A percentile compares a stretch with the other conserved stretches of the same genome.
phyloP scores from a whole-genome alignment of 176 grass and related monocot genomes.

The sorghum (Sorghum bicolor) region DNA sequence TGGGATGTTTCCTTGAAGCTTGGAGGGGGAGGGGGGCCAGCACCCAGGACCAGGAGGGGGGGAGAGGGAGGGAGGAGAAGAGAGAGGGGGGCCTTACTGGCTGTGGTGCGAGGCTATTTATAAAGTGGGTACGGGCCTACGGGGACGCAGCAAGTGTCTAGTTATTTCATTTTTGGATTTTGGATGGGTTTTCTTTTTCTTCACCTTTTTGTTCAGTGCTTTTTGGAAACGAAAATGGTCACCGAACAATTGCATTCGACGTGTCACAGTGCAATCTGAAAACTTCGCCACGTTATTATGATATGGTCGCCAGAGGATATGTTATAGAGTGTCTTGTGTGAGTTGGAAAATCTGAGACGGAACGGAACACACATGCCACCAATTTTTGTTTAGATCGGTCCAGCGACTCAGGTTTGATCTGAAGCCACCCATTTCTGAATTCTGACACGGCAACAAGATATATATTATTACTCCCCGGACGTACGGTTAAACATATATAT shows the following conservation, averaged over 20 bases:
- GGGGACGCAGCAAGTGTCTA: neutral
- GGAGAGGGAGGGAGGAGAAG: constrained; percentile 36
- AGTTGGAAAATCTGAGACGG: neutral
- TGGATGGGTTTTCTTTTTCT: neutral
- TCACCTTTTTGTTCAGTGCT: neutral
- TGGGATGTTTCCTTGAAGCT: constrained; percentile 46
- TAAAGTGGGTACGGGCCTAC: neutral
- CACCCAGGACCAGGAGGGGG: constrained; percentile 15
- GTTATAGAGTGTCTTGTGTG: neutral
- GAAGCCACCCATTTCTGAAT: neutral
- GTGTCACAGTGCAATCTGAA: constrained; percentile 19
- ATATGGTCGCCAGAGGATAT: neutral
- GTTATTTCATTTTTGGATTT: neutral
- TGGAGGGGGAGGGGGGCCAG: constrained; percentile 18
- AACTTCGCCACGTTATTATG: constrained; percentile 1
- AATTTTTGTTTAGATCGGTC: neutral
- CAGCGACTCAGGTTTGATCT: neutral
- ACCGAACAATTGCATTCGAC: constrained; percentile 3
- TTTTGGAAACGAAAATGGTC: constrained; percentile 2
- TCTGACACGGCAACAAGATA: neutral
- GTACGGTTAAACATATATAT: too few relatives aligned
- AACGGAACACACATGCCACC: neutral
- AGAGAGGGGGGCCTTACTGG: neutral
- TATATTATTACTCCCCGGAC: too few relatives aligned
- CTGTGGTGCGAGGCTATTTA: constrained; percentile 47